Evolutionary conservation across 2,329 filamentous ascomycete species (phyloP).

Genomic region (Bipolaris gigantea): DNA sequence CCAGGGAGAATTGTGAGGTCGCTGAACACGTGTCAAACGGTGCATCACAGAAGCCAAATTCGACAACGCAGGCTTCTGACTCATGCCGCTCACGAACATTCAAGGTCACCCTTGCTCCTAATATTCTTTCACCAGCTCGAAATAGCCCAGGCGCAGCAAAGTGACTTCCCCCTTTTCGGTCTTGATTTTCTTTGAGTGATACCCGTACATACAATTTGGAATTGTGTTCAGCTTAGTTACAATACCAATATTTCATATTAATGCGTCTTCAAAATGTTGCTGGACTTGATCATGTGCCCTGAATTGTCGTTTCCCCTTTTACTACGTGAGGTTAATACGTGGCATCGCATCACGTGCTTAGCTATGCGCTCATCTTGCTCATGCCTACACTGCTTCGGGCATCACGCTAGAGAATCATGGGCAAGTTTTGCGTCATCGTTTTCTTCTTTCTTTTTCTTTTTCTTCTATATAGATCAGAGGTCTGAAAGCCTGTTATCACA

Average conservation of each 20-base stretch:
- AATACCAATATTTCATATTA: neutral
- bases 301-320: too few relatives aligned
- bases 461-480: neutral
- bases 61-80: neutral
- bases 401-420: neutral
- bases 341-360: neutral
- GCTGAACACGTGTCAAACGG: slow-evolving; percentile 2
- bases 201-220: slow-evolving; percentile 1
- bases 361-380: neutral
- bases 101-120: slow-evolving; percentile 38
- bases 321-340: neutral
- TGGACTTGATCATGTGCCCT: too few relatives aligned
- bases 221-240: neutral
- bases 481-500: too few relatives aligned
- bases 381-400: neutral
- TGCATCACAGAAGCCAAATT: neutral
- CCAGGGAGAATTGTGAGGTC: neutral
- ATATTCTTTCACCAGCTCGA: slow-evolving; percentile 26
- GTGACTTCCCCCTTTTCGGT: neutral
- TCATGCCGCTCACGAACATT: slow-evolving; percentile 31
- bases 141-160: slow-evolving; percentile 1
- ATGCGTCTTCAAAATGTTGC: neutral
- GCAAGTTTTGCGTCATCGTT: neutral
- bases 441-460: neutral
- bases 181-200: neutral